phyloP scores from a whole-genome alignment of 371 early-diverging fungal species.

The Mortierella sp. region DNA sequence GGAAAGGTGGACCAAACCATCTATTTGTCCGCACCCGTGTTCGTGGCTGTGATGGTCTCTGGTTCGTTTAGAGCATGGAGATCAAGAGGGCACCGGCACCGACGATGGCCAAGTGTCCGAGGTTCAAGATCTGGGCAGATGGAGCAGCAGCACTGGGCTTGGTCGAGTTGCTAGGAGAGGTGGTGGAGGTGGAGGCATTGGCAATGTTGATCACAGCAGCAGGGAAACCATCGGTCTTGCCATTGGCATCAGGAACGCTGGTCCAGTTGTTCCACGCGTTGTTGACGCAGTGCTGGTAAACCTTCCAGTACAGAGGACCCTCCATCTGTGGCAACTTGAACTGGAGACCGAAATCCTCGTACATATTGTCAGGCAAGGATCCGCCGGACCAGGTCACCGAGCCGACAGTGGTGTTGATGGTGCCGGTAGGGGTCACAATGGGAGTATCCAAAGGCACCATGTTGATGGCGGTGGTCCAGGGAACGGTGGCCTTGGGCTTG shows the following conservation, averaged over 20 bases:
- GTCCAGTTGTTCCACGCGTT: constrained; percentile 54
- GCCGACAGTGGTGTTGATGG: constrained; percentile 49
- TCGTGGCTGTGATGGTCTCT: no score
- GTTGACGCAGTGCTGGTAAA: constrained; percentile 50
- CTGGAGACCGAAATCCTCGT: constrained; percentile 53
- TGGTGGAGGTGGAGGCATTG: constrained; percentile 26
- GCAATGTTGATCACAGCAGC: constrained; percentile 39
- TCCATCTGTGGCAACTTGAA: constrained; percentile 45
- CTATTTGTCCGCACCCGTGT: no score
- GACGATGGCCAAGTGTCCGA: constrained; percentile 17
- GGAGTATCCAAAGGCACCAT: constrained; percentile 48
- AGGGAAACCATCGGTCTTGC: constrained; percentile 39
- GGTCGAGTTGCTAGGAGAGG: constrained; percentile 1
- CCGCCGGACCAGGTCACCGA: constrained; percentile 50
- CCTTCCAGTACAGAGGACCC: constrained; percentile 49
- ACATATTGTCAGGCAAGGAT: constrained; percentile 28
- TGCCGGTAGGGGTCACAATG: constrained; percentile 35
- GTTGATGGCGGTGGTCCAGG: constrained; percentile 45
- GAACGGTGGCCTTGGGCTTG: constrained; percentile 35
- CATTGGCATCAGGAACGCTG: constrained; percentile 38
- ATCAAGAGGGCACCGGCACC: constrained; percentile 34
- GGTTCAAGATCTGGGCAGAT: constrained; percentile 13
- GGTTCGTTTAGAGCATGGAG: constrained; percentile 30
- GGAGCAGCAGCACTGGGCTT: constrained; percentile 15
- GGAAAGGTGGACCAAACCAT: no score